Evolutionary conservation across 2,329 filamentous ascomycete genomes (phyloP), one percentile per base, ranked within the genome.

Genomic region (Zopfia rhizophila): DNA sequence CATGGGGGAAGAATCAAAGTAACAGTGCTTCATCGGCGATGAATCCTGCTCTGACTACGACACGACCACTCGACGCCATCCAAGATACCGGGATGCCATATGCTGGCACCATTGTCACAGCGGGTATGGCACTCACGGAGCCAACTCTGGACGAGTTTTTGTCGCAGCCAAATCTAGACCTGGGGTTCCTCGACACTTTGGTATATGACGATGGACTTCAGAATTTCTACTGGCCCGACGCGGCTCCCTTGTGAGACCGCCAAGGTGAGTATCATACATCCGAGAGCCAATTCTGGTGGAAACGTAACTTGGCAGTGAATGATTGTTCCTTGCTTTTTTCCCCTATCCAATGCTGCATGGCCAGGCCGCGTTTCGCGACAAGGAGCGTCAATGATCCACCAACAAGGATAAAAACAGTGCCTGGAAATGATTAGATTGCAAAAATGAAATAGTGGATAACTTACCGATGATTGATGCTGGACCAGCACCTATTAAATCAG

Each of bases 401-500:
- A n/a, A 49, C 7, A 2, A 55, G 36, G 13, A 45, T 38, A 8
- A 56, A 33, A 8, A 44, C 39, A 4, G 44, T 51, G 17, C 56
- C 49, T 51, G 21, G 7, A 12, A 40, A 23, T 17, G 23, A 22
- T 3, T 30, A 11, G 17, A 17, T 37, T 3, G 7, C 21, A 3
- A 5, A 11, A 17, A 3, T 14, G 14, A 17, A 21, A 38, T n/a
- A 5, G 12, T 23, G n/a, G 4, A 23, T 14, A 10, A 33, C 44
- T 7, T 48, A 56, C 53, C 37, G 19, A 60, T 54, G 16, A 53
- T 60, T 13, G 38, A 38, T 11, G 48, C 44, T 25, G 38, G 37
- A 11, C 62, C 63, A 24, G 65, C 53, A 3, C 66, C 67, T 27
- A 70, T 61, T 4, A 39, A 38, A 11, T 63, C 50, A n/a, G 66